phyloP scores from a whole-genome alignment of 352 stramenopile species.

The Phytophthora fragariaefolia region DNA sequence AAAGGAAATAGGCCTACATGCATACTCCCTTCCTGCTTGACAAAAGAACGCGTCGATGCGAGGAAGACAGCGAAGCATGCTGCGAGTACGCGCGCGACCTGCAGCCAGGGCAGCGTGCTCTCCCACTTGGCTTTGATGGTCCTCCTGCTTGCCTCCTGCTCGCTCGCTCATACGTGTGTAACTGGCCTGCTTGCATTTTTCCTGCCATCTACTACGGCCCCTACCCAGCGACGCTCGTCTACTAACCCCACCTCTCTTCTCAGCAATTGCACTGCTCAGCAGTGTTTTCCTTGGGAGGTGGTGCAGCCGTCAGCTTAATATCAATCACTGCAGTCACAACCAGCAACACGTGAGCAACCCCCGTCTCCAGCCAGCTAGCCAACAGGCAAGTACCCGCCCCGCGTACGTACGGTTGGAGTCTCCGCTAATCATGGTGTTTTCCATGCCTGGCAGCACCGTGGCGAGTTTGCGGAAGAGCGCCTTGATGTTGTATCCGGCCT shows the following conservation, averaged over 20 bases:
- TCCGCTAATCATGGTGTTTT: constrained; percentile 89
- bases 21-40: constrained; percentile 40
- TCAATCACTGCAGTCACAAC: constrained; percentile 70
- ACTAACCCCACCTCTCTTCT: constrained; percentile 27
- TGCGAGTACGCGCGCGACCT: constrained; percentile 18
- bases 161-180: constrained; percentile 20
- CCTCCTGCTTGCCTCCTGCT: constrained; percentile 15
- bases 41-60: constrained; percentile 24
- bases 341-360: constrained; percentile 21
- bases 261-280: constrained; percentile 79
- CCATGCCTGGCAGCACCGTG: constrained; percentile 96
- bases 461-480: constrained; percentile 99
- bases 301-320: constrained; percentile 88
- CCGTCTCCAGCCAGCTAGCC: neutral
- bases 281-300: constrained; percentile 75
- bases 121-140: constrained; percentile 16
- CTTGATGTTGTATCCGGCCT: constrained; percentile 99
- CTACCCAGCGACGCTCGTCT: constrained; percentile 22
- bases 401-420: constrained; percentile 84
- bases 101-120: constrained; percentile 1
- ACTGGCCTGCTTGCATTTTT: constrained; percentile 31
- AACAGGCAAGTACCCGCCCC: neutral
- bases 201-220: constrained; percentile 28
- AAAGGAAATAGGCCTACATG: constrained; percentile 34
- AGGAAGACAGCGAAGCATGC: constrained; percentile 11